Evolutionary conservation across 805 yeast genomes (phyloP), one percentile per base, ranked within the genome.

Genomic region (Kockiozyma suomiensis): DNA sequence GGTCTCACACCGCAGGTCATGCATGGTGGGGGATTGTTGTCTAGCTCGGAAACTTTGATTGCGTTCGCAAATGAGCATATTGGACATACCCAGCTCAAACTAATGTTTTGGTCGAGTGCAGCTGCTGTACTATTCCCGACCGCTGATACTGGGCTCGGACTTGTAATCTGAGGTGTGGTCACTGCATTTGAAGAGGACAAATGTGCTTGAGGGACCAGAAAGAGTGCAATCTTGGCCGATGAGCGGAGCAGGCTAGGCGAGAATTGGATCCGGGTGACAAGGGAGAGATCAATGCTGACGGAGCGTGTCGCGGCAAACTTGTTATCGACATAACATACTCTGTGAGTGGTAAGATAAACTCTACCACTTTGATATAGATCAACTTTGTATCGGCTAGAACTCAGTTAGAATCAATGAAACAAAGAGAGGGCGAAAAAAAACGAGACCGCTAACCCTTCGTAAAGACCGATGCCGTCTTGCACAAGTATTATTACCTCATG

Each of bases 1-100:
- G 82, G 78, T 40, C 73, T 73, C 17, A 87, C 81, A 5, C 93
- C 93, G 73, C 93, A 87, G 19, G 82, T 82, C 30, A 70, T 69
- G 70, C 93, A 87, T 0, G 70, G 66, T 0, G 86, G 85, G 7
- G 69, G 70, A 8, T 70, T 65, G 0, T 64, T 51, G 13, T 68
- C 71, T 32, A 62, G 70, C 42, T 73, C 70, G 13, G 71, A 72
- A 7, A 70, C 65, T 6, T 72, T 70, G 2, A 81, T 66, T 10
- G 71, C 73, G 69, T 90, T 90, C 26, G 85, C 78, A 70, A 78
- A 88, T n/a, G 84, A 83, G 73, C 99, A 93, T 2, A 94, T 92
- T n/a, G 87, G 86, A 72, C 99, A 93, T 1, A 81, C 80, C 99
- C 99, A 93, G 32, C 79, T 75, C 17, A 70, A 61, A 13, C 30